Conservation (phyloP, 768 basidiomycete genomes). For the Leucogyrophana mollusca region DNA sequence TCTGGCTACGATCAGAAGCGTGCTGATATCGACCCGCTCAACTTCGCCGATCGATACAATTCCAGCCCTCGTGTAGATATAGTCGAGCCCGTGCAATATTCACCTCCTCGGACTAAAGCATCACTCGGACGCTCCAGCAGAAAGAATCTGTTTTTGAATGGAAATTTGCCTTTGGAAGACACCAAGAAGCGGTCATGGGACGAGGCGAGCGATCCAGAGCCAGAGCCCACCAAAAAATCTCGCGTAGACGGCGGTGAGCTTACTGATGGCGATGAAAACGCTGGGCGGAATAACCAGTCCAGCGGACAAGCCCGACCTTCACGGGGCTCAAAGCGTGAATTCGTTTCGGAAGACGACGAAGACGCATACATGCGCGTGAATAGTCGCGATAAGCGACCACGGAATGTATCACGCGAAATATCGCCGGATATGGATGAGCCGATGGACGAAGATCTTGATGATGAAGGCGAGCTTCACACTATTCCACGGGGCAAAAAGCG, state of each 20-base stretch:
- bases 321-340: conserved; percentile 51
- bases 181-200: conserved; percentile 43
- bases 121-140: conserved; percentile 29
- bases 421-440: conserved; percentile 31
- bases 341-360: conserved; percentile 45
- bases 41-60: conserved; percentile 39
- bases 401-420: conserved; percentile 51
- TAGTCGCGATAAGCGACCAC: conserved; percentile 51
- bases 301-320: conserved; percentile 18
- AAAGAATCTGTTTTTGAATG: conserved; percentile 25
- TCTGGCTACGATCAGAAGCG: conserved; percentile 15
- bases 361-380: conserved; percentile 35
- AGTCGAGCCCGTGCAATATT: conserved; percentile 5
- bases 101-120: conserved; percentile 14
- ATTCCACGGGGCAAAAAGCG: conserved; percentile 64
- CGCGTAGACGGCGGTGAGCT: conserved; percentile 50
- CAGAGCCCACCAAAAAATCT: conserved; percentile 48
- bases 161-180: conserved; percentile 22
- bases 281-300: conserved; percentile 37
- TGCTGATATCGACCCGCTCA: conserved; percentile 17
- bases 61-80: conserved; percentile 19
- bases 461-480: conserved; percentile 39
- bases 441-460: conserved; percentile 39
- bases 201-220: conserved; percentile 43
- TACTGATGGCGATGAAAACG: conserved; percentile 49